Percentiles rank a stretch among this genome's conserved stretches.
These are phyloP conservation scores for Pleurotus cornucopiae DNA, from an alignment of 768 basidiomycete species.

Conservation along the genomic window DNA sequence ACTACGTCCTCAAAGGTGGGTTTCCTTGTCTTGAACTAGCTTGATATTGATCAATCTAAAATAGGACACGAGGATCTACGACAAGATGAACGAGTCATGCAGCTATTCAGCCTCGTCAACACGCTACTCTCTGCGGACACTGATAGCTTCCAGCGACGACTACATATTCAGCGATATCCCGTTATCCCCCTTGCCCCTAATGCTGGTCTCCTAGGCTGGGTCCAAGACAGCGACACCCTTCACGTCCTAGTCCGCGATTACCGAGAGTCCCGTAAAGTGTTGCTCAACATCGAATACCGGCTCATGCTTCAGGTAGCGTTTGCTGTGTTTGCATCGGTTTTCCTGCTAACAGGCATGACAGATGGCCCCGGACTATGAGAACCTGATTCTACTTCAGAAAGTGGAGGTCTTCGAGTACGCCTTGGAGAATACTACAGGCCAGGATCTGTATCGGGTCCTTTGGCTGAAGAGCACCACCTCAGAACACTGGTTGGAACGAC, in stretches of 20 bases:
- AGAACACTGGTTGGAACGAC: slow-evolving; percentile 96
- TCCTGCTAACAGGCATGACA: slow-evolving; percentile 24
- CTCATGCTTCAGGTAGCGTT: slow-evolving; percentile 89
- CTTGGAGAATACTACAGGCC: slow-evolving; percentile 95
- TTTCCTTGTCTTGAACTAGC: background rate
- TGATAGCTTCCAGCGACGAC: slow-evolving; percentile 90
- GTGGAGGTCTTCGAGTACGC: slow-evolving; percentile 99
- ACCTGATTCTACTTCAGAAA: slow-evolving; percentile 90
- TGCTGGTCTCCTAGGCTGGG: slow-evolving; percentile 93
- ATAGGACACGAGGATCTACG: slow-evolving; percentile 97
- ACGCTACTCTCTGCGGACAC: slow-evolving; percentile 90
- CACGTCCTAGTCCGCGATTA: slow-evolving; percentile 96
- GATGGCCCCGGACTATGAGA: slow-evolving; percentile 99
- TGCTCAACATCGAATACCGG: slow-evolving; percentile 97
- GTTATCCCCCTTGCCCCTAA: slow-evolving; percentile 95
- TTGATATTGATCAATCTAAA: slow-evolving; percentile 1
- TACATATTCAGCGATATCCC: slow-evolving; percentile 90
- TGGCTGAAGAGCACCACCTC: slow-evolving; percentile 96
- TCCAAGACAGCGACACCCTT: slow-evolving; percentile 90
- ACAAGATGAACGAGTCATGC: slow-evolving; percentile 99
- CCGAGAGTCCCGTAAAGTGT: slow-evolving; percentile 91
- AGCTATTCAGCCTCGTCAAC: slow-evolving; percentile 95
- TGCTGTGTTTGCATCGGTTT: slow-evolving; percentile 1
- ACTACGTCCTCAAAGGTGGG: slow-evolving; percentile 85
- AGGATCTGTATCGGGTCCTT: slow-evolving; percentile 92